Percentiles rank a stretch among this genome's conserved stretches.
Conservation (phyloP, 495 filamentous ascomycete genomes). For the Hypoxylon intermedium region DNA sequence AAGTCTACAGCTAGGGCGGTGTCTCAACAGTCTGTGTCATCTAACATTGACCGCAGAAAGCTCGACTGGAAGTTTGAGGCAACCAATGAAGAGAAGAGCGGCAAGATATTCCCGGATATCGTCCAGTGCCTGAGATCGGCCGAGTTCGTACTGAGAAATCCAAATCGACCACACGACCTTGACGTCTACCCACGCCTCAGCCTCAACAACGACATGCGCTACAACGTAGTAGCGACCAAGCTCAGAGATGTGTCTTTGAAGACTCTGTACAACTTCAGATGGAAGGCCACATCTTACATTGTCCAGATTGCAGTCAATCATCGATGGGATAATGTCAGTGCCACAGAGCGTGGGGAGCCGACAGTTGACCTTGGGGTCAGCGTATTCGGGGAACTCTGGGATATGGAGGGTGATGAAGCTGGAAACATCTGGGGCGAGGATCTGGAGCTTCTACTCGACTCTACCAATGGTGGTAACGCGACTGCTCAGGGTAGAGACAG, state of each 20-base stretch:
- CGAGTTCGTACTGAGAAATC: constrained; percentile 10
- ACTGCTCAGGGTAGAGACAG: constrained; percentile 16
- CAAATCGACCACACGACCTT: constrained; percentile 22
- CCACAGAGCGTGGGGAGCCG: constrained; percentile 24
- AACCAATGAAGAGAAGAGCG: constrained; percentile 41
- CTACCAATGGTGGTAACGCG: constrained; percentile 11
- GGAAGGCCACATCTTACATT: constrained; percentile 58
- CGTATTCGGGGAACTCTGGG: constrained; percentile 61
- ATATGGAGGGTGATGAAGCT: constrained; percentile 40
- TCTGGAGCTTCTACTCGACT: constrained; percentile 57
- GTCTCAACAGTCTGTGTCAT: background rate
- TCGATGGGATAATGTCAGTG: constrained; percentile 47
- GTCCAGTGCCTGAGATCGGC: constrained; percentile 22
- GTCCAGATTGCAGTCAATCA: constrained; percentile 65
- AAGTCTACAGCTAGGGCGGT: constrained; percentile 18
- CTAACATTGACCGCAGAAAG: constrained; percentile 33
- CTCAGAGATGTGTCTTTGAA: constrained; percentile 55
- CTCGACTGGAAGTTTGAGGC: constrained; percentile 53
- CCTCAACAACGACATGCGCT: background rate
- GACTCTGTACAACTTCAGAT: constrained; percentile 55
- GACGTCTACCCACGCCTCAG: constrained; percentile 33
- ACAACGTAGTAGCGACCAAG: constrained; percentile 5
- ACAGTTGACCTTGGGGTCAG: constrained; percentile 53
- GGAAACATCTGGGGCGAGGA: constrained; percentile 50
- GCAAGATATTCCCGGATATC: constrained; percentile 23